Percentiles rank a stretch among this genome's conserved stretches.
Evolutionary conservation across 257 asterid genomes (phyloP).

Genomic region (Przewalskia tangutica): DNA sequence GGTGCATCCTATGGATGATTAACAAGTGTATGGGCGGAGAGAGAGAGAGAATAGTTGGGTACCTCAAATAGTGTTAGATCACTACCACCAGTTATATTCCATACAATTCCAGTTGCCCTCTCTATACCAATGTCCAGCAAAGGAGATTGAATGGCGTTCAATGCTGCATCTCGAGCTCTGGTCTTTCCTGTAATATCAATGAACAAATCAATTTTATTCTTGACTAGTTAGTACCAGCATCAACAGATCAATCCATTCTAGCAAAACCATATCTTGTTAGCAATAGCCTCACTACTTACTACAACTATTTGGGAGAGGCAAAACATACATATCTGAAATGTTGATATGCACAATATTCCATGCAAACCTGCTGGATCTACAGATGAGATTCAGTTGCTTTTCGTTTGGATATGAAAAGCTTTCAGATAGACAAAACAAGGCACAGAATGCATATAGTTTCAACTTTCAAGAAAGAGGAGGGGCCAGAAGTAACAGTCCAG

Average conservation of each 20-base stretch:
- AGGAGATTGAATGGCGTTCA: slow-evolving; percentile 89
- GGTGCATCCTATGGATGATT: not conserved
- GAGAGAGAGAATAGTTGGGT: slow-evolving; percentile 5
- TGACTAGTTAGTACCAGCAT: not conserved
- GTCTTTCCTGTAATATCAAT: slow-evolving; percentile 55
- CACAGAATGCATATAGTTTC: not conserved
- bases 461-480: not conserved
- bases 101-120: slow-evolving; percentile 95
- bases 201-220: slow-evolving; percentile 8
- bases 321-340: not conserved
- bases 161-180: slow-evolving; percentile 91
- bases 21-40: not conserved
- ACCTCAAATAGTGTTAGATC: slow-evolving; percentile 94
- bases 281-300: not conserved
- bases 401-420: not conserved
- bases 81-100: slow-evolving; percentile 94
- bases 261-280: not conserved
- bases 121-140: slow-evolving; percentile 82
- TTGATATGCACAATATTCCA: not conserved
- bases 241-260: not conserved
- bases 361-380: not conserved
- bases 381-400: not conserved
- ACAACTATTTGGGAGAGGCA: not conserved
- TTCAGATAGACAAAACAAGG: not conserved
- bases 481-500: not conserved